Percentiles rank a stretch among this genome's conserved stretches.
Evolutionary conservation across 1,284 basidiomycete genomes (phyloP).

Genomic region (Sporisorium sorghi): DNA sequence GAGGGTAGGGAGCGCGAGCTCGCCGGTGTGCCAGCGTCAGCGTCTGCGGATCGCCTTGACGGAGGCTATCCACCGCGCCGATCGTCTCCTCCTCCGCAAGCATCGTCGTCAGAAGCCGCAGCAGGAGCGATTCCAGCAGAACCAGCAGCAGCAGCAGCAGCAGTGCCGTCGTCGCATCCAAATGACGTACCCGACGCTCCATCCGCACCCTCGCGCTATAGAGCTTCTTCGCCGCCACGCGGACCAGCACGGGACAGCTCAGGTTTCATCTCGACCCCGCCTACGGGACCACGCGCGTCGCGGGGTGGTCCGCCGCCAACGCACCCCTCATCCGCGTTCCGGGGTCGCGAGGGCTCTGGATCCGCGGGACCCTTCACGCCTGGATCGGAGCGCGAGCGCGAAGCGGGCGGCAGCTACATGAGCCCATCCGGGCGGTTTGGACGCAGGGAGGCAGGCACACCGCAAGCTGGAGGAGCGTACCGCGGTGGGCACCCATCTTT

Average conservation of each 20-base stretch:
- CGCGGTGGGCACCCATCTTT: constrained; percentile 37
- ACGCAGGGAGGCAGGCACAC: constrained; percentile 13
- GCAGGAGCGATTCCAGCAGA: constrained; percentile 2
- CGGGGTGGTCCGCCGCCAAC: constrained; percentile 16
- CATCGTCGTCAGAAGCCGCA: constrained; percentile 4
- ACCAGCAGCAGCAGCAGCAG: constrained; percentile 10
- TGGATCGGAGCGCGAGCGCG: constrained; percentile 30
- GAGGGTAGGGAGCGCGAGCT: constrained; percentile 30
- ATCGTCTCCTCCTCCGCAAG: constrained; percentile 6
- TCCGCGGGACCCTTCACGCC: constrained; percentile 25
- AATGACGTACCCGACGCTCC: constrained; percentile 4
- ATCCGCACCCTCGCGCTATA: constrained; percentile 10
- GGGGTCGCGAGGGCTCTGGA: constrained; percentile 16
- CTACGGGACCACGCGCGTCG: constrained; percentile 33
- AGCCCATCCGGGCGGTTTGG: constrained; percentile 22
- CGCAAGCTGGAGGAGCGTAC: constrained; percentile 16
- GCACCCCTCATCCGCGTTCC: constrained; percentile 17
- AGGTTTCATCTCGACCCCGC: constrained; percentile 32
- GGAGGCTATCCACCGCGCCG: constrained; percentile 1
- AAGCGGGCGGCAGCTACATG: constrained; percentile 23
- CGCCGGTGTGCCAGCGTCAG: background rate
- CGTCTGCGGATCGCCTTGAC: constrained; percentile 3
- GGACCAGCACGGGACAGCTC: constrained; percentile 19
- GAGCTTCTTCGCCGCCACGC: constrained; percentile 16
- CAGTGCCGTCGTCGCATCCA: constrained; percentile 4